A percentile compares a stretch with the other conserved stretches of the same genome.
Evolutionary conservation across 805 yeast genomes (phyloP).

Genomic region (Saturnispora quitensis): DNA sequence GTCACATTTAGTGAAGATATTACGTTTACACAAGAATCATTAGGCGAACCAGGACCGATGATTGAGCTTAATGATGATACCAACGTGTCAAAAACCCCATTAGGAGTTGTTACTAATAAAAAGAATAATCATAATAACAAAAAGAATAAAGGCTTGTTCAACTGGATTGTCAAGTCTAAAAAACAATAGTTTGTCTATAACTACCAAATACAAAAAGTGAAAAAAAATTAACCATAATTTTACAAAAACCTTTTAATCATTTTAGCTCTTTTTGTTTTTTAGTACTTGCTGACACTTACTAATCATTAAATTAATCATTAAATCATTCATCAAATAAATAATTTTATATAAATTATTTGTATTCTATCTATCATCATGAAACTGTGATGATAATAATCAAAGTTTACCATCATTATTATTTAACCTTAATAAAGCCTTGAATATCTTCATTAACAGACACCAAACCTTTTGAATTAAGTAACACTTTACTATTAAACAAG

Average conservation of each 20-base stretch:
- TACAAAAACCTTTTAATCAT: background rate
- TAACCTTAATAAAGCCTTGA: background rate
- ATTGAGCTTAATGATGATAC: constrained; percentile 13
- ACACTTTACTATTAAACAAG: background rate
- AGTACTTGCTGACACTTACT: background rate
- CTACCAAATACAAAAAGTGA: background rate
- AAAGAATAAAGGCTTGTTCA: background rate
- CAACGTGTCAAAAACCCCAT: background rate
- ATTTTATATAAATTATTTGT: no score
- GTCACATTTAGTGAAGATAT: constrained; percentile 21
- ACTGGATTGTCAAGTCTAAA: background rate
- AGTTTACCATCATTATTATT: background rate
- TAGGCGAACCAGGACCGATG: constrained; percentile 31
- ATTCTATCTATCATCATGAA: background rate
- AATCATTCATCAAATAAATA: no score
- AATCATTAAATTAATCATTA: background rate
- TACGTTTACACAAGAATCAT: constrained; percentile 20
- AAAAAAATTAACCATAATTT: background rate
- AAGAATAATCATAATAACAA: background rate
- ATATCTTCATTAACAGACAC: background rate
- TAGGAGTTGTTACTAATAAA: background rate
- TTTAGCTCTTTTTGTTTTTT: no score
- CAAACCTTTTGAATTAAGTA: background rate
- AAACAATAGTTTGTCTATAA: background rate
- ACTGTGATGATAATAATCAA: background rate